Conservation (phyloP, 2,329 filamentous ascomycete species). For the Fusarium beomiforme region DNA sequence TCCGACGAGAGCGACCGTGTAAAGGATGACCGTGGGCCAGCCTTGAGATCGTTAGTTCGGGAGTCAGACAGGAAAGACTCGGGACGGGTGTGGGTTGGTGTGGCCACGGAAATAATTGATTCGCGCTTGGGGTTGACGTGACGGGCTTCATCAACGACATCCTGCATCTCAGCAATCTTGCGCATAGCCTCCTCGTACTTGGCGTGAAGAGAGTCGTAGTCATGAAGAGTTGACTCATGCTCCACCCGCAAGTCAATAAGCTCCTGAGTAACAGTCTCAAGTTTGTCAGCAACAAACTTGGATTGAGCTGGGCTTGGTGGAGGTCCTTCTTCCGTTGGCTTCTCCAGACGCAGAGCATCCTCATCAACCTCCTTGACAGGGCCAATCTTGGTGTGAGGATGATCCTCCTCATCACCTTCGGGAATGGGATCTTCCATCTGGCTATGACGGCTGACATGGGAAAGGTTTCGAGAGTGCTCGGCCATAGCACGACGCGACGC, state of each 20-base stretch:
- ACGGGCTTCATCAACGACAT: conserved; percentile 81
- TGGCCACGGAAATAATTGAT: conserved; percentile 64
- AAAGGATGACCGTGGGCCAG: conserved; percentile 70
- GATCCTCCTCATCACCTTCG: conserved; percentile 60
- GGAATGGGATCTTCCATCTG: conserved; percentile 65
- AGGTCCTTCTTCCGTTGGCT: conserved; percentile 36
- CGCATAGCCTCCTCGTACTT: conserved; percentile 93
- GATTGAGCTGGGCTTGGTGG: conserved; percentile 80
- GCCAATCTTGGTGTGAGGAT: conserved; percentile 38
- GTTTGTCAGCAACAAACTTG: conserved; percentile 89
- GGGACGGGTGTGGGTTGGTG: conserved; percentile 66
- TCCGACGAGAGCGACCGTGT: conserved; percentile 95
- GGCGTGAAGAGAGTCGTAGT: conserved; percentile 82
- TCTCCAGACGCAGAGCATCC: conserved; percentile 29
- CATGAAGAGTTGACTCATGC: conserved; percentile 83
- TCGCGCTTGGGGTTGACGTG: conserved; percentile 67
- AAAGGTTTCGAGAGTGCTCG: conserved; percentile 65
- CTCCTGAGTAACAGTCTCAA: conserved; percentile 91
- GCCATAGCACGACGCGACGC: conserved; percentile 57
- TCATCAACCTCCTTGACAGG: conserved; percentile 50
- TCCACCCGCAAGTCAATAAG: conserved; percentile 89
- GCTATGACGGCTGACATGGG: conserved; percentile 63
- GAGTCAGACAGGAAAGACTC: conserved; percentile 87
- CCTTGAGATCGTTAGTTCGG: conserved; percentile 76
- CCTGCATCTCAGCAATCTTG: conserved; percentile 84